Evolutionary conservation across 345 rosid genomes (phyloP).

Genomic region (Hypericum perforatum): DNA sequence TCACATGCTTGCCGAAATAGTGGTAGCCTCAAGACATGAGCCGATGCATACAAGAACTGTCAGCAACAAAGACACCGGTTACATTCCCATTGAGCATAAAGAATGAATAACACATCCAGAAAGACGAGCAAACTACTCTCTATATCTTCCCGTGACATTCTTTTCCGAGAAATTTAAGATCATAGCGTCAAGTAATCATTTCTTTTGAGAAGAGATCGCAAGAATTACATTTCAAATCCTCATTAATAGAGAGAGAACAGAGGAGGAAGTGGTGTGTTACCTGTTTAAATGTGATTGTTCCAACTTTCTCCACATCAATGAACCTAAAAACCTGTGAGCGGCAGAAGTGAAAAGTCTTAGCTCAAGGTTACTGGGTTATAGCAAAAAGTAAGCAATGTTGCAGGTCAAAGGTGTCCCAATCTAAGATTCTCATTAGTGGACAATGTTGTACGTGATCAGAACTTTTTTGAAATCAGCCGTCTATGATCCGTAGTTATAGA

Average conservation of each 20-base stretch:
- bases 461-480: too few species aligned
- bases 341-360: not conserved
- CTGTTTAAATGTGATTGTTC: slow-evolving; percentile 83
- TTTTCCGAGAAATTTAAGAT: too few species aligned
- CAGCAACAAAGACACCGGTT: slow-evolving; percentile 12
- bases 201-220: too few species aligned
- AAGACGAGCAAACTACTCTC: too few species aligned
- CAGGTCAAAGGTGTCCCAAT: too few species aligned
- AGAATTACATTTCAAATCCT: not conserved
- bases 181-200: too few species aligned
- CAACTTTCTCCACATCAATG: slow-evolving; percentile 67
- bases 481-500: too few species aligned
- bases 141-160: too few species aligned
- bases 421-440: too few species aligned
- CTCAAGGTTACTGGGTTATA: too few species aligned
- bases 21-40: slow-evolving; percentile 57
- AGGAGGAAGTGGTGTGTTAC: slow-evolving; percentile 21
- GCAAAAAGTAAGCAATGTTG: too few species aligned
- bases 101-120: not conserved
- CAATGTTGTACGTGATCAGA: too few species aligned
- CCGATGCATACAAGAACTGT: slow-evolving; percentile 83
- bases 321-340: slow-evolving; percentile 64
- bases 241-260: slow-evolving; percentile 1
- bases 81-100: not conserved
- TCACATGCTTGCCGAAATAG: slow-evolving; percentile 61